phyloP scores from a whole-genome alignment of 495 filamentous ascomycete genomes.

The Glarea lozoyensis region DNA sequence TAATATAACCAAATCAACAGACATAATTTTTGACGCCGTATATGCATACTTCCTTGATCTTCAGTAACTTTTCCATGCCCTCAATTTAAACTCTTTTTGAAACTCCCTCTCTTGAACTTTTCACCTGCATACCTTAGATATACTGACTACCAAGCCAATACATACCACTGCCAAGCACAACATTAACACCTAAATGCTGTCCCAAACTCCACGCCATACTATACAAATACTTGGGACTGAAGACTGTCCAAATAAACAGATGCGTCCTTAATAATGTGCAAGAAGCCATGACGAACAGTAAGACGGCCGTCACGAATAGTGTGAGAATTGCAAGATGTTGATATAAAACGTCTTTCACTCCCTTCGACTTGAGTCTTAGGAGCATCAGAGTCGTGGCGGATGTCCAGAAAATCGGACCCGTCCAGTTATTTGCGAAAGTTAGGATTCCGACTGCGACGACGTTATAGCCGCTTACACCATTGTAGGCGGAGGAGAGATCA shows the following conservation, averaged over 20 bases:
- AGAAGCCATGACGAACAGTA: constrained; percentile 74
- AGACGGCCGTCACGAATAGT: constrained; percentile 48
- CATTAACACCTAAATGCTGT: constrained; percentile 68
- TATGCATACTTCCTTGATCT: too few relatives aligned
- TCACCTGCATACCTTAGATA: constrained; percentile 9
- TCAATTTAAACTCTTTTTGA: neutral
- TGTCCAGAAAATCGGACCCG: constrained; percentile 81
- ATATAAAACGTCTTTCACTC: constrained; percentile 21
- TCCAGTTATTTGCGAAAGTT: constrained; percentile 86
- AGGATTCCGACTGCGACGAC: constrained; percentile 62
- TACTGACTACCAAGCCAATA: constrained; percentile 38
- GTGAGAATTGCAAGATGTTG: constrained; percentile 54
- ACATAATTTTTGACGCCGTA: too few relatives aligned
- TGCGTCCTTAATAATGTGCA: constrained; percentile 80
- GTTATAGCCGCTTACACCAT: constrained; percentile 65
- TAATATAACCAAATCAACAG: constrained; percentile 38
- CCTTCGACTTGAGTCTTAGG: constrained; percentile 3
- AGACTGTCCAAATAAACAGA: constrained; percentile 98
- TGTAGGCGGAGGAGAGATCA: constrained; percentile 76
- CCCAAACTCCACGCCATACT: constrained; percentile 76
- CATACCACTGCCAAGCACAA: constrained; percentile 46
- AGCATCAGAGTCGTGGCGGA: constrained; percentile 19
- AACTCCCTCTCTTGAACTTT: neutral
- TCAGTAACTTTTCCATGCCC: too few relatives aligned
- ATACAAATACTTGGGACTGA: constrained; percentile 93